phyloP scores from a whole-genome alignment of 768 basidiomycete species.

The Mycena rosella region DNA sequence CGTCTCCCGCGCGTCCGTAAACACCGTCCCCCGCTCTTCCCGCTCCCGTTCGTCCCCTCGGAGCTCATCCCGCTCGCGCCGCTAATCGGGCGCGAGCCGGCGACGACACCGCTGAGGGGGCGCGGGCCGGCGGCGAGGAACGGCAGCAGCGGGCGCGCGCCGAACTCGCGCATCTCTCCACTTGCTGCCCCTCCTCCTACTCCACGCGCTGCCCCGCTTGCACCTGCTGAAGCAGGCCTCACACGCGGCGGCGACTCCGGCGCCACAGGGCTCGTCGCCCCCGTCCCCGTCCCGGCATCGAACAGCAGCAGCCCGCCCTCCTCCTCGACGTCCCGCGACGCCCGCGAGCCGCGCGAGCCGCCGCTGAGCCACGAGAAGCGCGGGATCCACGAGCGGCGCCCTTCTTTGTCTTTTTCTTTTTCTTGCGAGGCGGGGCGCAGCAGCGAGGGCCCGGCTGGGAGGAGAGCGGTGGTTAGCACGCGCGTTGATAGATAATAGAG shows the following conservation, averaged over 20 bases:
- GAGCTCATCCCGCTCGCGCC: constrained; percentile 30
- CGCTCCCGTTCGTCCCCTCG: constrained; percentile 29
- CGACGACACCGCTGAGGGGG: background rate
- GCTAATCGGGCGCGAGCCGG: constrained; percentile 5
- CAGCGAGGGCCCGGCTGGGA: background rate
- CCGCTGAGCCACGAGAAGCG: constrained; percentile 34
- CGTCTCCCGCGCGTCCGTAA: constrained; percentile 33
- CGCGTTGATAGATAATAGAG: too few relatives aligned
- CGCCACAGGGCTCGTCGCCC: too few relatives aligned
- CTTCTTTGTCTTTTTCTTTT: background rate
- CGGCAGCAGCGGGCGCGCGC: constrained; percentile 24
- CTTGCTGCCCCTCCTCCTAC: background rate
- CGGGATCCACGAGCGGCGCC: constrained; percentile 36
- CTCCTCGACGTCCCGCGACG: constrained; percentile 29
- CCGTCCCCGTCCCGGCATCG: too few relatives aligned
- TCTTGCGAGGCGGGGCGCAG: background rate
- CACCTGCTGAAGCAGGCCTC: too few relatives aligned
- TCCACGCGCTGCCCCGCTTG: too few relatives aligned
- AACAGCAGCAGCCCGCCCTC: constrained; percentile 27
- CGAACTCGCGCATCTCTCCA: constrained; percentile 34
- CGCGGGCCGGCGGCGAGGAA: constrained; percentile 26
- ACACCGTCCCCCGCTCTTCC: constrained; percentile 38
- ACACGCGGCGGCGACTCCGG: background rate
- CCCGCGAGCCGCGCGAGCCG: constrained; percentile 18
- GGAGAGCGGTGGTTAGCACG: background rate